Conservation (phyloP, 345 rosid species). For the Atalantia buxifolia region DNA sequence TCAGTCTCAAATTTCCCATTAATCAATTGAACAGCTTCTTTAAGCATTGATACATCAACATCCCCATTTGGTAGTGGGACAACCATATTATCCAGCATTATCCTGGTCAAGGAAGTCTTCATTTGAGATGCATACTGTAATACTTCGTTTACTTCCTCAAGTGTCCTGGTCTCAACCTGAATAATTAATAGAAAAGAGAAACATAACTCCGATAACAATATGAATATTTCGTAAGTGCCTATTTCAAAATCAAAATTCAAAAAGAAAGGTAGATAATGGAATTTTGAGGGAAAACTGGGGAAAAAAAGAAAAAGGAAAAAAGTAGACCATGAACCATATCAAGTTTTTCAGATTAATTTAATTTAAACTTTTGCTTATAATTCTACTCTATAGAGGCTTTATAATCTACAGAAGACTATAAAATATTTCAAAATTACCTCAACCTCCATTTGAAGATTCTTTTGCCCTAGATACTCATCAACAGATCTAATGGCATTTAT, state of each 20-base stretch:
- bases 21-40: slow-evolving; percentile 67
- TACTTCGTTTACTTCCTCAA: slow-evolving; percentile 78
- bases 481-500: slow-evolving; percentile 70
- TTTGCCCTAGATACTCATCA: slow-evolving; percentile 59
- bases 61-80: slow-evolving; percentile 81
- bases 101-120: slow-evolving; percentile 63
- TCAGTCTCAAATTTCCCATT: slow-evolving; percentile 79
- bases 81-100: slow-evolving; percentile 98
- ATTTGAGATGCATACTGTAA: slow-evolving; percentile 52
- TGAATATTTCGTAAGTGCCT: background rate
- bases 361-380: slow-evolving; percentile 1
- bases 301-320: background rate
- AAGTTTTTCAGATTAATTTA: slow-evolving; percentile 7
- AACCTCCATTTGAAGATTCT: slow-evolving; percentile 80
- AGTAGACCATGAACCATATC: background rate
- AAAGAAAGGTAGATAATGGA: background rate
- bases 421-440: slow-evolving; percentile 56
- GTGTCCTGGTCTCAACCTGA: slow-evolving; percentile 87
- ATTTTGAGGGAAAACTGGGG: background rate
- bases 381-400: background rate
- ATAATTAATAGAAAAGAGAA: background rate
- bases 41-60: slow-evolving; percentile 82
- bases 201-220: background rate
- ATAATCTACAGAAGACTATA: background rate
- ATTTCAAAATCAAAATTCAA: background rate